phyloP scores from a whole-genome alignment of 305 asterid species.

The Fraxinus platypoda region DNA sequence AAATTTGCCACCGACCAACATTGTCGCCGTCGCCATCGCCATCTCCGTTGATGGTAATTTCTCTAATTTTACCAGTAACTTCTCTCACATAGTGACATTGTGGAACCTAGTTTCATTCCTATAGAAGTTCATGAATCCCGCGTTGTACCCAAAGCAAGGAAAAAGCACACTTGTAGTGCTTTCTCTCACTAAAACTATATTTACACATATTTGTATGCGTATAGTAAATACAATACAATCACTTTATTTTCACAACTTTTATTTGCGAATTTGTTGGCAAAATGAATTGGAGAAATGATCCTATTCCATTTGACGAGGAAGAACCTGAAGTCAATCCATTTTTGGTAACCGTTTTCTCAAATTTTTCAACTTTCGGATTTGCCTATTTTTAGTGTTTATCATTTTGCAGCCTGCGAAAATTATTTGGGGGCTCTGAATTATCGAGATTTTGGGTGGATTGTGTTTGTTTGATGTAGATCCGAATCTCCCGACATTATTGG shows the following conservation, averaged over 20 bases:
- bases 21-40: too few relatives aligned
- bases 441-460: conserved; percentile 12
- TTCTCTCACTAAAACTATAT: too few relatives aligned
- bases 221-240: too few relatives aligned
- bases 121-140: too few relatives aligned
- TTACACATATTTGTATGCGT: too few relatives aligned
- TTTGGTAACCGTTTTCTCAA: conserved; percentile 40
- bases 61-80: too few relatives aligned
- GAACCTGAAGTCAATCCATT: conserved; percentile 42
- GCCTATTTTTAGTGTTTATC: not conserved
- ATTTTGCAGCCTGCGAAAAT: not conserved
- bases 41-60: too few relatives aligned
- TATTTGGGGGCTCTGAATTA: not conserved
- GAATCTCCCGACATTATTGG: conserved; percentile 19
- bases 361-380: not conserved
- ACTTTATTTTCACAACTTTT: conserved; percentile 9
- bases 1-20: too few relatives aligned
- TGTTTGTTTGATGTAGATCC: conserved; percentile 36
- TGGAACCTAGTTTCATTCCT: too few relatives aligned
- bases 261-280: conserved; percentile 18
- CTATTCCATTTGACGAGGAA: conserved; percentile 85
- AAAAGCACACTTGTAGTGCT: too few relatives aligned
- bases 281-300: conserved; percentile 56
- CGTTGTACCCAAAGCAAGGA: too few relatives aligned
- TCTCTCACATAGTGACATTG: too few relatives aligned